These are phyloP conservation scores for Halteria grandinella DNA, from an alignment of 73 alveolate species.

Conservation along the genomic window DNA sequence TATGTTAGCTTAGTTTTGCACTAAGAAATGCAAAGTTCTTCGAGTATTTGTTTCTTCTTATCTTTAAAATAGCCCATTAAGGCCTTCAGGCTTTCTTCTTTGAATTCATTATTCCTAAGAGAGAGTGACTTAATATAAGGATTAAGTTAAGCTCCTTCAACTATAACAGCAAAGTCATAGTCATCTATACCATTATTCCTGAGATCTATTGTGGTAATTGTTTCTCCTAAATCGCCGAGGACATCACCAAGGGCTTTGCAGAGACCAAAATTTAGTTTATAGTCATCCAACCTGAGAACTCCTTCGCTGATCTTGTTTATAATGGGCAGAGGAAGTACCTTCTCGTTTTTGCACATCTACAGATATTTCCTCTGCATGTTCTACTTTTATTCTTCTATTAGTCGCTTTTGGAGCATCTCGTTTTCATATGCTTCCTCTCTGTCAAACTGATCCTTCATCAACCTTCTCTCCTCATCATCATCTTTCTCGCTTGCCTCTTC, in stretches of 20 bases:
- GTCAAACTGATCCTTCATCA: background rate
- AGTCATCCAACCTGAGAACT: conserved; percentile 44
- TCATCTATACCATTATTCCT: conserved; percentile 65
- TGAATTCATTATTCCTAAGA: conserved; percentile 43
- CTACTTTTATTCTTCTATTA: background rate
- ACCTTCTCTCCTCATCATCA: background rate
- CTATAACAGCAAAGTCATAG: background rate
- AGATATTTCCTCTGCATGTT: conserved; percentile 55
- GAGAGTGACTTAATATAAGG: conserved; percentile 7
- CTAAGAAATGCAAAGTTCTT: conserved; percentile 46
- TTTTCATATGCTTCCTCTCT: conserved; percentile 19
- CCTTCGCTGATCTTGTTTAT: conserved; percentile 56
- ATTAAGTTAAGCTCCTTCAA: conserved; percentile 36
- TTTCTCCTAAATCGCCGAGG: conserved; percentile 43
- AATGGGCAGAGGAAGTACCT: conserved; percentile 69
- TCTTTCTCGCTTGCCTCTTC: background rate
- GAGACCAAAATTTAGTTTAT: conserved; percentile 62
- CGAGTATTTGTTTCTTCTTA: conserved; percentile 24
- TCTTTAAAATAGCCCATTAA: conserved; percentile 13
- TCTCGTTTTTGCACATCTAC: conserved; percentile 51
- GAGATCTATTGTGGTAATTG: conserved; percentile 27
- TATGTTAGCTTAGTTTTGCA: conserved; percentile 47
- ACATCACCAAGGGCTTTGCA: conserved; percentile 63
- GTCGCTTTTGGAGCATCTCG: background rate
- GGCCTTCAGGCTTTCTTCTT: conserved; percentile 19